These are phyloP conservation scores for Podila epicladia DNA, from an alignment of 192 early-diverging fungal genomes.

Conservation along the genomic window DNA sequence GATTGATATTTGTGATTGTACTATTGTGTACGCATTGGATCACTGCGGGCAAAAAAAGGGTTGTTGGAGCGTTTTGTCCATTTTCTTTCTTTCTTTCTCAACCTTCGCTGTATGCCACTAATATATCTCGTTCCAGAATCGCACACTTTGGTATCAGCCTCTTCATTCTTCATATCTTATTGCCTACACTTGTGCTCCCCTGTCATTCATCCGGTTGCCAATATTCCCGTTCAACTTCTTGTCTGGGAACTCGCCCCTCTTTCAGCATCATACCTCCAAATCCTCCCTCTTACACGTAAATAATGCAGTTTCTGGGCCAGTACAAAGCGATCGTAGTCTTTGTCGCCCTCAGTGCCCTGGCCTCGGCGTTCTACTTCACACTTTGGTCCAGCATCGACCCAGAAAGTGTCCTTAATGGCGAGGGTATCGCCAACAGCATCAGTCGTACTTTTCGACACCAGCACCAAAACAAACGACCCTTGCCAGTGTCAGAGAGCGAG, in stretches of 20 bases:
- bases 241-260: not conserved
- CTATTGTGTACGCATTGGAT: not conserved
- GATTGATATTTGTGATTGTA: not conserved
- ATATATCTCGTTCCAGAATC: too few species aligned
- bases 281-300: not conserved
- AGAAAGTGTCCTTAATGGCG: not conserved
- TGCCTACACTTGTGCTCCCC: not conserved
- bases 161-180: not conserved
- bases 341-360: conserved; percentile 15
- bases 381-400: conserved; percentile 36
- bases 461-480: not conserved
- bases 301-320: conserved; percentile 18
- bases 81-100: not conserved
- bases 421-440: not conserved
- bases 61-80: not conserved
- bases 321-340: conserved; percentile 11
- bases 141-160: too few species aligned
- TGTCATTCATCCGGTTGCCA: not conserved
- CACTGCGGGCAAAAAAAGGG: too few species aligned
- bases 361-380: conserved; percentile 29
- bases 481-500: not conserved
- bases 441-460: not conserved
- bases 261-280: not conserved
- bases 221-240: not conserved
- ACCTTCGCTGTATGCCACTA: not conserved